Evolutionary conservation across 2,329 filamentous ascomycete species (phyloP), one percentile per base, ranked within the genome.

Genomic region (Epichloe sylvatica): DNA sequence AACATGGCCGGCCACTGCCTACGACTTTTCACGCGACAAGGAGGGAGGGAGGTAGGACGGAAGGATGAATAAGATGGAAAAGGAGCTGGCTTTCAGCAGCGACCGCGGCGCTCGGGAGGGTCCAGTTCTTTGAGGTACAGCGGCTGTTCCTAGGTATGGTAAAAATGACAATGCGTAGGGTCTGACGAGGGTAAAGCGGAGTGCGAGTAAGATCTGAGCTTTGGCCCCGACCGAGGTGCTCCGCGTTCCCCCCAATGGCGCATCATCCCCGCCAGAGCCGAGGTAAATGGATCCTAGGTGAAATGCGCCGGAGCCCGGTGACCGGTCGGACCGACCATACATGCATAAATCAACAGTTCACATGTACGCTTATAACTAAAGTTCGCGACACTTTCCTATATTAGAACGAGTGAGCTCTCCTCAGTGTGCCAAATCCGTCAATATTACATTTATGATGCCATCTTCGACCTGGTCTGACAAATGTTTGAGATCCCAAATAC

Each of bases 1-100:
- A 66, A 67, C 64, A 67, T 67, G 61, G 62, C 64, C 61, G 53
- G 46, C 39, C 46, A 46, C 49, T 47, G 43, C 30, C 47, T 49
- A 47, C 43, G 33, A 21, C 19, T 38, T 39, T 41, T 7, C 30
- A 47, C 35, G 41, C 23, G 8, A 43, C 15, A 33, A 34, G 36
- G 47, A 43, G 38, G 45, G 42, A 41, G 15, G 37, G 11, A 21
- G 3, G 48, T 46, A 37, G n/a, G 25, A 19, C 15, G 12, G 25
- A 46, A 4, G n/a, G 21, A 21, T 33, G 40, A 23, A 21, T 8
- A 38, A 33, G 19, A 35, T 42, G 34, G 37, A 6, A 37, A 25
- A 43, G 15, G 11, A 13, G 34, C 30, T 40, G 40, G 25, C 34
- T 47, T 47, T 45, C 45, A 51, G 41, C 35, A 47, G 45, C 49